Evolutionary conservation across 345 rosid genomes (phyloP), one percentile per base, ranked within the genome.

Genomic region (Balakata baccata): DNA sequence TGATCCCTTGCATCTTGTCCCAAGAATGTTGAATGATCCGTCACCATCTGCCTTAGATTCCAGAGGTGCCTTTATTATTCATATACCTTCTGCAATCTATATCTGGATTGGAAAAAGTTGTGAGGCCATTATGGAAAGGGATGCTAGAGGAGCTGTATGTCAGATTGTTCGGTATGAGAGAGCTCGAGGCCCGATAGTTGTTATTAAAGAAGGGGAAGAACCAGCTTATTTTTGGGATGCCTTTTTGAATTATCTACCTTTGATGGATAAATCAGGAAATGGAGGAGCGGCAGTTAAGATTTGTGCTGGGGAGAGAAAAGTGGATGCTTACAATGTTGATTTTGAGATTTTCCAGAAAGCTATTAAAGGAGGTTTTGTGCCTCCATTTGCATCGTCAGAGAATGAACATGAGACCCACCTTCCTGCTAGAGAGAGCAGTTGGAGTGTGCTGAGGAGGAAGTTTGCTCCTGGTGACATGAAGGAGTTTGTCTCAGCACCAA

Each of bases 1-100:
- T 74, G 99, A 96, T 80, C 99, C 99, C 73, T 76, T 96, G 87
- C 99, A 96, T 81, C 94, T 96, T 69, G 99, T 96, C 71, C 98
- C 96, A 14, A 96, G 92, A 81, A 86, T 91, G 91, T 82, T 91
- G 84, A 90, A 90, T 29, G 96, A 89, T 81, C 99, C 98, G 53
- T 86, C 90, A 67, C 90, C 96, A 43, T 75, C 77, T 38, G 88
- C 91, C 38, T 78, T 96, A 75, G 99, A 96, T 85, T 96, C 99
- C 65, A 91, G 99, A 84, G 99, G 99, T 70, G 95, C 97, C 66
- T 96, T 96, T 75, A 89, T 96, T 76, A 80, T 91, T 80, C 99
- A 96, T 18, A 77, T 96, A 65, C 95, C 99, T 70, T 84, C 92
- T 51, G 86, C 94, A 54, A 81, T 96, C 65, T 93, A 91, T 84